phyloP scores from a whole-genome alignment of 164 flowering plant genomes.

The Tetrastigma voinierianum region DNA sequence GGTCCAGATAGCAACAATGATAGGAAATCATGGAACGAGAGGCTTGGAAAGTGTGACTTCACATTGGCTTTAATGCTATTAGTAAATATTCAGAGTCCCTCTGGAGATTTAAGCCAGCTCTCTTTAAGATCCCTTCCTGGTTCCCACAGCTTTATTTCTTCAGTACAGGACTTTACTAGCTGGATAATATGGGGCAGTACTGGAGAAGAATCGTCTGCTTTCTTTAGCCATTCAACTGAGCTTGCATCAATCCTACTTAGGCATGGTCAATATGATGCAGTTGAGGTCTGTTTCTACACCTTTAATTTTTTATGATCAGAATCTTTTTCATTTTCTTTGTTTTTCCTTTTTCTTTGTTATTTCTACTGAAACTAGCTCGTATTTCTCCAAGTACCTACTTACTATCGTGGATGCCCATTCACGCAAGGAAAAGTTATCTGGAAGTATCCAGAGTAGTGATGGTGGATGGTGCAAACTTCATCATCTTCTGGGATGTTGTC shows the following conservation, averaged over 20 bases:
- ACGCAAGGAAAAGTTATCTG: slow-evolving; percentile 56
- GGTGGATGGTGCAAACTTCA: slow-evolving; percentile 61
- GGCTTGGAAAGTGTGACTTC: slow-evolving; percentile 69
- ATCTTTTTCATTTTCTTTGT: neutral
- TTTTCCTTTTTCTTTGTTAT: neutral
- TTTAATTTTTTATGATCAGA: neutral
- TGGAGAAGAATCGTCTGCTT: slow-evolving; percentile 48
- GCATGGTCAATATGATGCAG: slow-evolving; percentile 83
- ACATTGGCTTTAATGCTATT: slow-evolving; percentile 65
- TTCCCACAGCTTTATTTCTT: slow-evolving; percentile 37
- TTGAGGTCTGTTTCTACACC: slow-evolving; percentile 52
- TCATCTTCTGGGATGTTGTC: slow-evolving; percentile 90
- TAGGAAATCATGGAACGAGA: slow-evolving; percentile 58
- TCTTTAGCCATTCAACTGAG: slow-evolving; percentile 55
- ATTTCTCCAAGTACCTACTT: slow-evolving; percentile 47
- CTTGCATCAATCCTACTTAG: slow-evolving; percentile 62
- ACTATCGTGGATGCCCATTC: slow-evolving; percentile 55
- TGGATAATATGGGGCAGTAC: slow-evolving; percentile 73
- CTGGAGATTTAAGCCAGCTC: slow-evolving; percentile 27
- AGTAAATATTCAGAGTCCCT: slow-evolving; percentile 32
- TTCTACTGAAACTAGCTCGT: slow-evolving; percentile 3
- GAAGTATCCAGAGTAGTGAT: slow-evolving; percentile 51
- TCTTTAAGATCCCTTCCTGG: slow-evolving; percentile 43
- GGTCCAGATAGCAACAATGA: slow-evolving; percentile 51
- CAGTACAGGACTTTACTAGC: slow-evolving; percentile 52